phyloP scores from a whole-genome alignment of 129 eudicot genomes.

The Gnaphalium uliginosum region DNA sequence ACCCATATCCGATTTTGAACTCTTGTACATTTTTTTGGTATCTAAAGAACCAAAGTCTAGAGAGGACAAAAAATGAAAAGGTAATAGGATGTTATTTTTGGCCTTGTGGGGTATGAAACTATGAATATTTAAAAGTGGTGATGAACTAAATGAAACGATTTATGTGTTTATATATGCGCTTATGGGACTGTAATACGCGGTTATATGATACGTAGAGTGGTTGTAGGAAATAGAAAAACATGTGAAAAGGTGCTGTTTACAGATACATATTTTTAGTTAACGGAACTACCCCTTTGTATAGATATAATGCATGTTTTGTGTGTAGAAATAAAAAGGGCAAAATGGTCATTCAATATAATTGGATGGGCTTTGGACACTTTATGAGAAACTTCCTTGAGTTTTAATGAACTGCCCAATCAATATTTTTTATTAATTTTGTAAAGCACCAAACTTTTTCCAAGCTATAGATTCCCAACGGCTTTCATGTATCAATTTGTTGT shows the following conservation, averaged over 20 bases:
- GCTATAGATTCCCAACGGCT: background rate
- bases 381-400: constrained; percentile 8
- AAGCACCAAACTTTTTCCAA: constrained; percentile 1
- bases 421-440: constrained; percentile 2
- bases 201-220: background rate
- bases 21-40: constrained; percentile 31
- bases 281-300: background rate
- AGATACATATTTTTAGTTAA: background rate
- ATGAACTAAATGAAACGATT: constrained; percentile 2
- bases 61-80: background rate
- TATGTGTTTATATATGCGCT: constrained; percentile 3
- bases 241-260: constrained; percentile 14
- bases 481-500: constrained; percentile 9
- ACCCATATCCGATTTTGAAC: constrained; percentile 33
- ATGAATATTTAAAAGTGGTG: background rate
- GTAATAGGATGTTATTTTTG: background rate
- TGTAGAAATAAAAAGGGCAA: background rate
- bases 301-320: background rate
- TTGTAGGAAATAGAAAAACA: background rate
- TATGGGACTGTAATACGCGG: constrained; percentile 15
- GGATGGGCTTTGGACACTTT: background rate
- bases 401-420: background rate
- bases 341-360: background rate
- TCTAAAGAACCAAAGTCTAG: background rate
- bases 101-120: background rate